Evolutionary conservation across 345 rosid genomes (phyloP).

Genomic region (Murraya koenigii): DNA sequence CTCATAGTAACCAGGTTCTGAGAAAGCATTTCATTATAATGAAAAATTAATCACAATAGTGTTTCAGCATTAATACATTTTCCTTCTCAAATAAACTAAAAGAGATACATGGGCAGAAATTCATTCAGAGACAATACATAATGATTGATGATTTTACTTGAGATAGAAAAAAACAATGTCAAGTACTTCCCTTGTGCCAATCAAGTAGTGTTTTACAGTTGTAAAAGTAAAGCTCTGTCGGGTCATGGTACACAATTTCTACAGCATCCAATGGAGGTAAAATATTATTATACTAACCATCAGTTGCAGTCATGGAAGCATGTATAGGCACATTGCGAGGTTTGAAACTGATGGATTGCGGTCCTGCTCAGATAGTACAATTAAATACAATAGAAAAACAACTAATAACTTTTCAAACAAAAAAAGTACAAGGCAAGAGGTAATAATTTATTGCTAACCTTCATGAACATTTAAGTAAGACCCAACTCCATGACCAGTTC

Average conservation of each 20-base stretch:
- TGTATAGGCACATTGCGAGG: conserved; percentile 86
- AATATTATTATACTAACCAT: conserved; percentile 51
- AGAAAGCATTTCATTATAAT: conserved; percentile 15
- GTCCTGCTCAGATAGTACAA: conserved; percentile 56
- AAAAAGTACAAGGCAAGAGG: not conserved
- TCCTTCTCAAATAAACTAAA: not conserved
- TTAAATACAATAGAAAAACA: not conserved
- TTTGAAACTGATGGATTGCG: conserved; percentile 85
- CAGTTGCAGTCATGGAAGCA: conserved; percentile 99
- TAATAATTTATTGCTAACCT: conserved; percentile 46
- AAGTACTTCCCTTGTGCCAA: too few relatives aligned
- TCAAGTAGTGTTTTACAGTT: not conserved
- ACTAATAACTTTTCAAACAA: conserved; percentile 6
- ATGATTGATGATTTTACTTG: not conserved
- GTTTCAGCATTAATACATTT: not conserved
- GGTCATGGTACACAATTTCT: not conserved
- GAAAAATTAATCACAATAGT: not conserved
- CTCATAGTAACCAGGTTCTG: conserved; percentile 95
- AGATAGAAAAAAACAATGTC: not conserved
- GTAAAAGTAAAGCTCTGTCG: not conserved
- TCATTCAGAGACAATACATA: not conserved
- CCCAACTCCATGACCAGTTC: conserved; percentile 98
- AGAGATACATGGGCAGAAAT: not conserved
- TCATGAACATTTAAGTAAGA: conserved; percentile 95
- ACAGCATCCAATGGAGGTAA: not conserved